Percentiles rank a stretch among this genome's conserved stretches.
phyloP scores from a whole-genome alignment of 192 early-diverging fungal genomes.

The Umbelopsis isabellina region DNA sequence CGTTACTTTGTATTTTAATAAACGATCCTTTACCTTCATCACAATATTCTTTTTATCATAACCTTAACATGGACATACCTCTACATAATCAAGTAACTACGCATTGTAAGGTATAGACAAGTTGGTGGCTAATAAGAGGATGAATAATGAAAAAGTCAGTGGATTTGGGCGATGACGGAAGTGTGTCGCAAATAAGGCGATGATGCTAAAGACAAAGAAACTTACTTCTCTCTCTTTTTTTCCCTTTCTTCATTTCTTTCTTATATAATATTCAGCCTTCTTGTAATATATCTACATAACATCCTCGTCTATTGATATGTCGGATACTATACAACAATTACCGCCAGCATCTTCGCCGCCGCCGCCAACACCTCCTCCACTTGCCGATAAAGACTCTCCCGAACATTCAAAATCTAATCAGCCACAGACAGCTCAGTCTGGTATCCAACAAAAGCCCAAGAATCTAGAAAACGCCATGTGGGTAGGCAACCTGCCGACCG shows the following conservation, averaged over 20 bases:
- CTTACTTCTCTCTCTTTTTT: constrained; percentile 3
- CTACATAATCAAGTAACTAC: background rate
- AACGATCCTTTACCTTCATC: background rate
- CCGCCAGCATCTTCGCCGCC: background rate
- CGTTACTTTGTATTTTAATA: background rate
- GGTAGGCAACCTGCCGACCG: constrained; percentile 52
- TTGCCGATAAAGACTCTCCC: background rate
- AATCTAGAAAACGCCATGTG: constrained; percentile 56
- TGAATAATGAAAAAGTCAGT: background rate
- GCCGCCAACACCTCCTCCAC: background rate
- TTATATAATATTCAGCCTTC: background rate
- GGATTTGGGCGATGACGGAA: constrained; percentile 14
- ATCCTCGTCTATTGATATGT: no score
- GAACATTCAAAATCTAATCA: constrained; percentile 19
- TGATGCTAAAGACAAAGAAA: background rate
- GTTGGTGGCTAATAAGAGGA: background rate
- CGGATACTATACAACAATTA: no score
- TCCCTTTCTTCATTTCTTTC: background rate
- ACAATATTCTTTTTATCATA: no score
- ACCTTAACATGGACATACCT: no score
- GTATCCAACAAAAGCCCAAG: constrained; percentile 50
- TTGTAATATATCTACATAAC: background rate
- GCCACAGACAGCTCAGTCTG: constrained; percentile 19
- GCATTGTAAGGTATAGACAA: background rate
- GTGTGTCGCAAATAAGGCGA: constrained; percentile 18